phyloP scores from a whole-genome alignment of 345 rosid species.

The Eucalyptus melliodora region DNA sequence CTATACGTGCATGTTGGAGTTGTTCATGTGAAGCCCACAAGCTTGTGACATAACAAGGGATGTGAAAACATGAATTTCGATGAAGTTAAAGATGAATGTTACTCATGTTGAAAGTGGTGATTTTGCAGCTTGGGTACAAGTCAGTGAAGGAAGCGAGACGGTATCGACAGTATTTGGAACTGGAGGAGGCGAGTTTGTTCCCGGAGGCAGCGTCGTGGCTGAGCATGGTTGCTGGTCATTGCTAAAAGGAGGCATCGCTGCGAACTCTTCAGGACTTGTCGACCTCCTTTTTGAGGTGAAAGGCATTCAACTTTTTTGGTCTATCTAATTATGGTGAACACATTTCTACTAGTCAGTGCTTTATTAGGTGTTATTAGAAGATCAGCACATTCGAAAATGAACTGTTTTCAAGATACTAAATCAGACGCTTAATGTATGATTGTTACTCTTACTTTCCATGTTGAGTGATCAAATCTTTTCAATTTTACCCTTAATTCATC shows the following conservation, averaged over 20 bases:
- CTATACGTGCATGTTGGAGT: background rate
- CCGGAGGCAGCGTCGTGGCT: slow-evolving; percentile 35
- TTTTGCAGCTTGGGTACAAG: slow-evolving; percentile 52
- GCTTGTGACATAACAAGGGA: background rate
- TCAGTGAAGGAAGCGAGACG: slow-evolving; percentile 18
- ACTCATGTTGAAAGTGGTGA: background rate
- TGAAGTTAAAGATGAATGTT: background rate
- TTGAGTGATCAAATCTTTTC: background rate
- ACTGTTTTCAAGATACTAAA: background rate
- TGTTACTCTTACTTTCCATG: background rate
- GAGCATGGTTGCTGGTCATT: slow-evolving; percentile 67
- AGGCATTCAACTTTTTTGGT: background rate
- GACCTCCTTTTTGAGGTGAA: slow-evolving; percentile 48
- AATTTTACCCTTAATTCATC: background rate
- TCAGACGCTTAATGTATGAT: background rate
- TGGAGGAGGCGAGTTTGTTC: slow-evolving; percentile 15
- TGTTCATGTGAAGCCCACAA: background rate
- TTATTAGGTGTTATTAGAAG: background rate
- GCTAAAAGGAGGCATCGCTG: slow-evolving; percentile 58
- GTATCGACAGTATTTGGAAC: slow-evolving; percentile 33
- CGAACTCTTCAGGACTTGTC: slow-evolving; percentile 32
- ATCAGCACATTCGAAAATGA: background rate
- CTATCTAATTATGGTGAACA: background rate
- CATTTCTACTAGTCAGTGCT: background rate
- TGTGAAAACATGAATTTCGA: background rate